Evolutionary conservation across 108 stramenopile genomes (phyloP).

Genomic region (Asterionellopsis glacialis): DNA sequence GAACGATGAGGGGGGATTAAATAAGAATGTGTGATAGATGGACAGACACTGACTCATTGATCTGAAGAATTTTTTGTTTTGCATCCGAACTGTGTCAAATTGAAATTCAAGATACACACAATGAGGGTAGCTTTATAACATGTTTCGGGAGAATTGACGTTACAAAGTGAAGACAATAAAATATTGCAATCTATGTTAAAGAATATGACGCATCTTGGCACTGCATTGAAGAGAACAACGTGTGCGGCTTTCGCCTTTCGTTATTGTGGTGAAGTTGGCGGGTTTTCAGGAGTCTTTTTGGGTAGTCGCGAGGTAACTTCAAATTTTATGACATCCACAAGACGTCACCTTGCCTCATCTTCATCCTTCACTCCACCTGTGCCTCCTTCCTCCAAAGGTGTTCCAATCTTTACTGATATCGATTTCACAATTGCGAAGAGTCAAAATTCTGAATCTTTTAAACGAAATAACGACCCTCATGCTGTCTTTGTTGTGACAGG

Average conservation of each 20-base stretch:
- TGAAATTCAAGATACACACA: too few relatives aligned
- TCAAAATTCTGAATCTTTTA: conserved; percentile 4
- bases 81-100: neutral
- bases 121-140: too few relatives aligned
- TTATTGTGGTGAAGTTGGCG: neutral
- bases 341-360: neutral
- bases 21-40: neutral
- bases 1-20: too few relatives aligned
- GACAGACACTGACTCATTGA: conserved; percentile 5
- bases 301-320: neutral
- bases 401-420: conserved; percentile 47
- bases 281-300: neutral
- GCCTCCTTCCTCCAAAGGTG: conserved; percentile 47
- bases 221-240: neutral
- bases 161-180: too few relatives aligned
- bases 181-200: too few relatives aligned
- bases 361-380: conserved; percentile 25
- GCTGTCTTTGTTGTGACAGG: conserved; percentile 79
- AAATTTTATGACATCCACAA: neutral
- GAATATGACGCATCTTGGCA: neutral
- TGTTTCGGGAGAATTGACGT: too few relatives aligned
- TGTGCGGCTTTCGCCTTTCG: neutral
- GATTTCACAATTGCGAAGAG: conserved; percentile 11
- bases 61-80: neutral
- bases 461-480: conserved; percentile 53